Conservation (phyloP, 306 rosid species). For the Morella rubra region DNA sequence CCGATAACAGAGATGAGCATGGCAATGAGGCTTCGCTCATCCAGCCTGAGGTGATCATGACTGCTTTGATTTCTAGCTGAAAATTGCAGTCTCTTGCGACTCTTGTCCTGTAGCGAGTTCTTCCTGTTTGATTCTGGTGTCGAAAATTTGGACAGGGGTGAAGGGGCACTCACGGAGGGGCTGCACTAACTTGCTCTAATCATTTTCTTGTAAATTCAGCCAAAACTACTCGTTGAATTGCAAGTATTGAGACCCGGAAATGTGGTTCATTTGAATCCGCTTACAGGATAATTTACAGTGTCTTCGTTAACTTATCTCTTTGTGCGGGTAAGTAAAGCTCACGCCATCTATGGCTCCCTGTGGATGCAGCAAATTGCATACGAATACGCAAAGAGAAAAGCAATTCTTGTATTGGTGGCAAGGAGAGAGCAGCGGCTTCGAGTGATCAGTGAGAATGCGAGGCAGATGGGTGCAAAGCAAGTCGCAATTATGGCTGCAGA, state of each 20-base stretch:
- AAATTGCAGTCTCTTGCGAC: neutral
- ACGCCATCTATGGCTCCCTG: neutral
- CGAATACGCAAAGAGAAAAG: slow-evolving; percentile 76
- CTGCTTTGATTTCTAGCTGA: neutral
- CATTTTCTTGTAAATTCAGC: neutral
- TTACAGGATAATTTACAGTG: neutral
- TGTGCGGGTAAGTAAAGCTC: neutral
- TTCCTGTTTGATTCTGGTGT: neutral
- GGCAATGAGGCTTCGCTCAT: neutral
- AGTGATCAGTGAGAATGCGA: slow-evolving; percentile 68
- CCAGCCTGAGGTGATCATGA: neutral
- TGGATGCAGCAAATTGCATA: slow-evolving; percentile 79
- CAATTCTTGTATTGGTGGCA: slow-evolving; percentile 75
- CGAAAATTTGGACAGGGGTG: neutral
- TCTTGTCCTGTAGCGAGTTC: neutral
- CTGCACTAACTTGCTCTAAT: neutral
- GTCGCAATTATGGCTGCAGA: slow-evolving; percentile 76
- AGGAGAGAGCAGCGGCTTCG: slow-evolving; percentile 65
- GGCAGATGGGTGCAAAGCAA: slow-evolving; percentile 62
- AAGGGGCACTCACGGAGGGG: neutral
- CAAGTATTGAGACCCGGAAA: neutral
- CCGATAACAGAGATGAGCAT: neutral
- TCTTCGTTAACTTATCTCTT: too few relatives aligned
- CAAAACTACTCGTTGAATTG: neutral
- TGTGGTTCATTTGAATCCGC: neutral